Base-by-base conservation (phyloP, 192 early-diverging fungal species). In the Podila epicladia region DNA sequence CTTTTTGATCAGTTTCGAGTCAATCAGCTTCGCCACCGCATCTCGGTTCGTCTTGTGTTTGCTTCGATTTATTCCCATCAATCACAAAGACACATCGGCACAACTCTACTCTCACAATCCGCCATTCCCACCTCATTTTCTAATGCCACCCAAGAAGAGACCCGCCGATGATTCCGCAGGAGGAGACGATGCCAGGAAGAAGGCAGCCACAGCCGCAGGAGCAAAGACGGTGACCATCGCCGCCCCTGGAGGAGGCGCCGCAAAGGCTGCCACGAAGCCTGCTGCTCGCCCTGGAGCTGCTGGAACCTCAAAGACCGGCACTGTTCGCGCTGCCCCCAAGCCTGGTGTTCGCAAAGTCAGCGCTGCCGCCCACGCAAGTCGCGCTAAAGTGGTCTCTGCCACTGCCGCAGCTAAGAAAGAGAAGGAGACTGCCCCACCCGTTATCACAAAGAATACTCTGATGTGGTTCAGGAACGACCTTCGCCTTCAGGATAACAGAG, bases 391-490 rank as follows among this genome's bases (percentile, higher is more conserved):
- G 51, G 28, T 50, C 57, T 9, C 51, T 58, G 11, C 26, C 75
- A 37, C 58, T 3, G 22, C 62, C 3, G 45, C 69, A 15, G 33
- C 68, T 26, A 80, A 73, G 71, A 80, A 80, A 62, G 77, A 80
- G 49, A 80, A 80, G 67, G 77, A 80, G 49, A 71, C 65, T 5
- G 73, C 82, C 13, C 57, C 73, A 28, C 82, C 70, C 26, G 50
- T 71, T 32, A 19, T 73, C 49, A 71, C 62, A 26, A 74, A 77
- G 61, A 87, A 87, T 26, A 71, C 71, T 3, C 26, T 88, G 13
- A 77, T 86, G 65, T 88, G 87, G 87, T 88, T 88, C 72, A 79
- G 87, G 22, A 83, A 73, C 19, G 87, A 88, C 58, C 75, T 88
- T 22, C 80, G 87, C 15, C 24, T 85, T 17, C 65, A 82, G 20